Evolutionary conservation across 2,329 filamentous ascomycete genomes (phyloP).

Genomic region (Rhynchosporium secalis): DNA sequence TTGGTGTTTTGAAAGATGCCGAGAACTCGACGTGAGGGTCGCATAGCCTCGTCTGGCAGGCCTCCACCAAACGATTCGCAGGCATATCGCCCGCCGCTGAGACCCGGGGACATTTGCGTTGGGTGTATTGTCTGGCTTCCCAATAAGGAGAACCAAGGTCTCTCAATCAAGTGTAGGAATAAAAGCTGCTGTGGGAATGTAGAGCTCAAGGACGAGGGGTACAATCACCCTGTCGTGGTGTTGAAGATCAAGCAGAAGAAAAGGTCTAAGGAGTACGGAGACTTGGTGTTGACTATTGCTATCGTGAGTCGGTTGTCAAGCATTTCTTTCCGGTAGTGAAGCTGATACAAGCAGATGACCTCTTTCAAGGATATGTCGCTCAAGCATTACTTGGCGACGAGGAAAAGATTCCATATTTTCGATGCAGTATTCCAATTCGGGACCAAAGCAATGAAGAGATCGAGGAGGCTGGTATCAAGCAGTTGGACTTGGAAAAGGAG

Average conservation of each 20-base stretch:
- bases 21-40: background rate
- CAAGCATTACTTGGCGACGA: background rate
- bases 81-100: background rate
- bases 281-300: conserved; percentile 16
- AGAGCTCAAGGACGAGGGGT: conserved; percentile 10
- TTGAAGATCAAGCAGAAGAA: conserved; percentile 13
- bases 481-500: conserved; percentile 6
- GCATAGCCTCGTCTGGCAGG: background rate
- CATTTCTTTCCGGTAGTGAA: background rate
- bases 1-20: background rate
- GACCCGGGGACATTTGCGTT: conserved; percentile 13
- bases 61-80: background rate
- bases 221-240: conserved; percentile 20
- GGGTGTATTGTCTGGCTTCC: conserved; percentile 22
- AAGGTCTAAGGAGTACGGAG: conserved; percentile 1
- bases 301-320: conserved; percentile 1
- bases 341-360: conserved; percentile 17
- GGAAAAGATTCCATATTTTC: background rate
- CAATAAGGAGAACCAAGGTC: background rate
- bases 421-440: background rate
- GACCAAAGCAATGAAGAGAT: background rate
- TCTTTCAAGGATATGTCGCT: conserved; percentile 11
- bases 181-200: conserved; percentile 4
- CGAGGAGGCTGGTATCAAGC: background rate
- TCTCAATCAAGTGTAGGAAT: conserved; percentile 6